These are phyloP conservation scores for Elymus sibiricus DNA, from an alignment of 176 grass and related monocot genomes.

Conservation along the genomic window DNA sequence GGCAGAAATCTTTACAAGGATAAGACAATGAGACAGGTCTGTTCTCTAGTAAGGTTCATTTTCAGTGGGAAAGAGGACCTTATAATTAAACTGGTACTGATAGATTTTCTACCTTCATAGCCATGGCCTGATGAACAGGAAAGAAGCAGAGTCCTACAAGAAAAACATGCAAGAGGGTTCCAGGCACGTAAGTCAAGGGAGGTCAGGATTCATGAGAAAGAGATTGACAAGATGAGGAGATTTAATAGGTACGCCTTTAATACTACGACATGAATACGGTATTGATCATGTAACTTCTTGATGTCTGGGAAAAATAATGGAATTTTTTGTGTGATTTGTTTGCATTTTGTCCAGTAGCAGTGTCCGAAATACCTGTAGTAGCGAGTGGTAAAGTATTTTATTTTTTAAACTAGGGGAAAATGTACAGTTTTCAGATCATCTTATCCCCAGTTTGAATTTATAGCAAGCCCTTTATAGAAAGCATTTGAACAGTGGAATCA, in stretches of 20 bases:
- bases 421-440: not conserved
- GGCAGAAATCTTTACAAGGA: slow-evolving; percentile 12
- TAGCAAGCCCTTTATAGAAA: not conserved
- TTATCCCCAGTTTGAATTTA: not conserved
- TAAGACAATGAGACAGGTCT: slow-evolving; percentile 14
- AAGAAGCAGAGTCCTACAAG: slow-evolving; percentile 13
- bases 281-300: not conserved
- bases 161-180: slow-evolving; percentile 17
- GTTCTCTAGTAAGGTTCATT: not conserved
- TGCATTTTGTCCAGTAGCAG: not conserved
- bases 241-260: not conserved
- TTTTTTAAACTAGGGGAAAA: not conserved
- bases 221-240: not conserved
- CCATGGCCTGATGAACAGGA: slow-evolving; percentile 10
- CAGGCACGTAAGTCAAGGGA: not conserved
- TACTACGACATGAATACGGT: not conserved
- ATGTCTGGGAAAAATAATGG: not conserved
- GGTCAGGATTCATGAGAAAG: slow-evolving; percentile 7
- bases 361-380: not conserved
- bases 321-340: not conserved
- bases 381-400: not conserved
- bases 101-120: not conserved
- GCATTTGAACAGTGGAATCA: not conserved
- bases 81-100: not conserved
- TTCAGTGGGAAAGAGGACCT: slow-evolving; percentile 4